Percentiles rank a stretch among this genome's conserved stretches.
Conservation (phyloP, 2,329 filamentous ascomycete genomes). For the Cephalotrichum gorgonifer region DNA sequence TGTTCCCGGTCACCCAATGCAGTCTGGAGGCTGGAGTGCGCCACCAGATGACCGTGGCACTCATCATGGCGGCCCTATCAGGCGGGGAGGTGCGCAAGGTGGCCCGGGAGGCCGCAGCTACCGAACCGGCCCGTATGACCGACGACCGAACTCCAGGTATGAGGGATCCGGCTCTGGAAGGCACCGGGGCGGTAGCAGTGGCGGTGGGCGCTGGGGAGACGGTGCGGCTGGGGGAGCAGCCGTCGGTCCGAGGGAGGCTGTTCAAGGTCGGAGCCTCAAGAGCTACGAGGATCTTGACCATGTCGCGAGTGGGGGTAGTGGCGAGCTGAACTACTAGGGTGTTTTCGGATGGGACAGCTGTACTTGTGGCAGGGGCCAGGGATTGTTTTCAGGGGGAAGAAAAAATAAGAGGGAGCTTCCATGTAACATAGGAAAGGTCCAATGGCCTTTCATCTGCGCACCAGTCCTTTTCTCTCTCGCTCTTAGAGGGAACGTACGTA, state of each 20-base stretch:
- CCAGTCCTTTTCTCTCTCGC: background rate
- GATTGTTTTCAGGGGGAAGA: background rate
- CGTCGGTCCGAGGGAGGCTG: conserved; percentile 80
- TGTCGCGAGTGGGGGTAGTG: conserved; percentile 59
- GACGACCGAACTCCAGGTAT: conserved; percentile 47
- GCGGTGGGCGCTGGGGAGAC: conserved; percentile 55
- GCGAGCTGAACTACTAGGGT: conserved; percentile 79
- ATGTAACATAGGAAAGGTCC: background rate
- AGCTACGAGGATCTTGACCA: conserved; percentile 97
- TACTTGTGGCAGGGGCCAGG: too few relatives aligned
- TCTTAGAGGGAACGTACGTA: background rate
- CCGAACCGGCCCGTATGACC: conserved; percentile 65
- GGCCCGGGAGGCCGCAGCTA: conserved; percentile 34
- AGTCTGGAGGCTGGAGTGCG: conserved; percentile 35
- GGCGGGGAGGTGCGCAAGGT: conserved; percentile 52
- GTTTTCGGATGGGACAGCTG: background rate
- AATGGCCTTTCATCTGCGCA: background rate
- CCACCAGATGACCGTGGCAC: conserved; percentile 44
- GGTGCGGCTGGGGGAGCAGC: conserved; percentile 63
- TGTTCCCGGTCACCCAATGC: conserved; percentile 26
- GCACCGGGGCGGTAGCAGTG: conserved; percentile 38
- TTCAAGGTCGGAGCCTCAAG: conserved; percentile 85
- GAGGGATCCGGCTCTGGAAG: conserved; percentile 20
- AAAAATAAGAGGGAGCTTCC: background rate
- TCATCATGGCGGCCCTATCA: conserved; percentile 55